Base-by-base conservation (phyloP, 1,284 basidiomycete species). In the Mycosarcoma maydis region DNA sequence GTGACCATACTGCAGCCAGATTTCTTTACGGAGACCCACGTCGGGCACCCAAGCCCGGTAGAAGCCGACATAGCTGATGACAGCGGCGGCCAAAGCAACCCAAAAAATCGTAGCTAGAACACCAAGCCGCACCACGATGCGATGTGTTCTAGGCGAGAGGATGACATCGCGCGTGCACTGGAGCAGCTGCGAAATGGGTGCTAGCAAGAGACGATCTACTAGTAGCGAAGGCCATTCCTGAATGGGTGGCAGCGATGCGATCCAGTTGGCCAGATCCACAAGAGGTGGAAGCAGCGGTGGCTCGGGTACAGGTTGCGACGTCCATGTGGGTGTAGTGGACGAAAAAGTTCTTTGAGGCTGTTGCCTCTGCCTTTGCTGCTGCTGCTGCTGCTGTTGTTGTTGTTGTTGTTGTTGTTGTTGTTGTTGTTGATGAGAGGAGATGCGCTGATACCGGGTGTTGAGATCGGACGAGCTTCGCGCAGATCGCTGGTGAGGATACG, bases 11-110 rank as follows among this genome's bases (percentile, higher is more conserved):
- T 80, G 72, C 23, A 81, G 58, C 67, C 70, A 76, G 11, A 81
- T 65, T n/a, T 74, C 67, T 37, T 76, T 72, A 6, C 66, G 33
- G 5, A 75, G 42, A 5, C 76, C 69, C 4, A 75, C 69, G 19
- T 75, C 60, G 5, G 80, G 80, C 9, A 80, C 77, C 78, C 80
- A 81, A 4, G 74, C 73, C 29, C 77, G 55, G 44, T 80, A 80
- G 57, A 81, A 81, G 14, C 77, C 77, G 26, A 75, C 52, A 41
- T 80, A 81, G 33, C 75, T 77, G 19, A 75, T 19, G 13, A 81
- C 44, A 6, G 80, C 78, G 14, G 73, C 48, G 1, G 51, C 62
- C 1, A 81, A 48, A 5, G 74, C 74, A 10, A 73, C 33, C 59
- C 65, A 69, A 26, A 76, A 76, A 40, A 81, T 53, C 32, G 71